Base-by-base conservation (phyloP, 352 stramenopile species). In the Globisporangium paroecandrum region DNA sequence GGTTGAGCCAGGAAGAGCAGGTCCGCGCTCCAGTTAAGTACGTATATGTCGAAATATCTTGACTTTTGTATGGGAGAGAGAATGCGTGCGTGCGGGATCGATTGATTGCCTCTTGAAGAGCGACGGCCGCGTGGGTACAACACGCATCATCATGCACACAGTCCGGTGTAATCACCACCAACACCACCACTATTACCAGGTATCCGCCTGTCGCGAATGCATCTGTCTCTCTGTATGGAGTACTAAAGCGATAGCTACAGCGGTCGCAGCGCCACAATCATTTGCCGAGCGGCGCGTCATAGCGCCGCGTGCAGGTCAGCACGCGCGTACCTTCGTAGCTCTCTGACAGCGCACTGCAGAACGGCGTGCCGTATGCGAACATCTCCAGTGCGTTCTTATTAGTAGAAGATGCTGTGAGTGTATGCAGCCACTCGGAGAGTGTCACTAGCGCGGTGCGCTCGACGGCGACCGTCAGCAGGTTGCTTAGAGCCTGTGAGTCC, bases 121-220 rank as follows among this genome's bases (percentile, higher is more conserved):
- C 18, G 43, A 51, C 43, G 22, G 43, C 13, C 41, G 5, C 43
- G 43, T 51, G 43, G 18, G 18, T 24, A 24, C 43, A 51, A 51
- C 43, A 51, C 10, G 53, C 51, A 57, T 57, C 24, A 57, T 57
- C 51, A 51, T 51, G 43, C 43, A 18, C 18, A 49, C 43, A 51
- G 18, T 12, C 43, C 43, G n/a, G 3, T 38, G 43, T 12, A 24
- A 51, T 51, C 43, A 51, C 4, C 15, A 43, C 9, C 36, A 49
- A 49, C 41, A 10, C 41, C 41, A 51, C 18, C 2, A 51, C 5
- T 10, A 49, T 20, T 20, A 49, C 38, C 4, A 12, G 4, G 32
- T 38, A 38, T 38, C 5, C 43, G 43, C 43, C 43, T 51, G 18
- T 51, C 43, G 43, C 43, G 15, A 51, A 24, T 51, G 10, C 15